These are phyloP conservation scores for Cutaneotrichosporon cutaneum DNA, from an alignment of 1,284 basidiomycete species.

Conservation along the genomic window DNA sequence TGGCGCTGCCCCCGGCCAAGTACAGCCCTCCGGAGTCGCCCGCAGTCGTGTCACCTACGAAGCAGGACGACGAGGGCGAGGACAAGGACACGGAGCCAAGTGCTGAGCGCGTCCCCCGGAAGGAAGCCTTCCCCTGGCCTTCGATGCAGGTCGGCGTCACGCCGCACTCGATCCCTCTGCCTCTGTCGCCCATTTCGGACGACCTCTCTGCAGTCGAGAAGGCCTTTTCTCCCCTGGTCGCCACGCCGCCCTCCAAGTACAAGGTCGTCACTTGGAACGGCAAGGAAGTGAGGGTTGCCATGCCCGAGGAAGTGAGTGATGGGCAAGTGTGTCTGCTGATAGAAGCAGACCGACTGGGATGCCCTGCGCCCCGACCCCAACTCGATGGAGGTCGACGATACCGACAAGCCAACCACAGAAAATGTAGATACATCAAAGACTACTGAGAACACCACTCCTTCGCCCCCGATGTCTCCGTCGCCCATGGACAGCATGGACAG, in stretches of 20 bases:
- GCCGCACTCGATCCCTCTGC: slow-evolving; percentile 17
- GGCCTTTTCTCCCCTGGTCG: not conserved
- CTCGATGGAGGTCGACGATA: not conserved
- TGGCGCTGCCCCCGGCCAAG: slow-evolving; percentile 27
- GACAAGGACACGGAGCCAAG: not conserved
- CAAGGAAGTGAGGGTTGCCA: slow-evolving; percentile 10
- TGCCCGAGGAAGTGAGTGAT: slow-evolving; percentile 9
- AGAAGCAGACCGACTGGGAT: slow-evolving; percentile 7
- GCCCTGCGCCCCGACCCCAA: not conserved
- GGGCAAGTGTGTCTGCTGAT: not conserved
- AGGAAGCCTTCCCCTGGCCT: slow-evolving; percentile 22
- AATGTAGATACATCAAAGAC: slow-evolving; percentile 1
- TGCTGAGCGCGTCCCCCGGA: slow-evolving; percentile 11
- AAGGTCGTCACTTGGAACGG: slow-evolving; percentile 14
- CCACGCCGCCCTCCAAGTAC: not conserved
- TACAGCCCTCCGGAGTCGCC: slow-evolving; percentile 34
- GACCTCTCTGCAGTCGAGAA: slow-evolving; percentile 15
- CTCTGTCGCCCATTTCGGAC: slow-evolving; percentile 16
- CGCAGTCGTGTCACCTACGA: not conserved
- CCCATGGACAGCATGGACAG: not conserved
- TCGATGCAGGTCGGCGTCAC: slow-evolving; percentile 4
- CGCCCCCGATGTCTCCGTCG: not conserved
- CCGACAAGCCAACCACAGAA: not conserved
- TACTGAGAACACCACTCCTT: slow-evolving; percentile 3
- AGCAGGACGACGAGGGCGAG: not conserved